Evolutionary conservation across 495 filamentous ascomycete genomes (phyloP), one percentile per base, ranked within the genome.

Genomic region (Amorphotheca resinae): DNA sequence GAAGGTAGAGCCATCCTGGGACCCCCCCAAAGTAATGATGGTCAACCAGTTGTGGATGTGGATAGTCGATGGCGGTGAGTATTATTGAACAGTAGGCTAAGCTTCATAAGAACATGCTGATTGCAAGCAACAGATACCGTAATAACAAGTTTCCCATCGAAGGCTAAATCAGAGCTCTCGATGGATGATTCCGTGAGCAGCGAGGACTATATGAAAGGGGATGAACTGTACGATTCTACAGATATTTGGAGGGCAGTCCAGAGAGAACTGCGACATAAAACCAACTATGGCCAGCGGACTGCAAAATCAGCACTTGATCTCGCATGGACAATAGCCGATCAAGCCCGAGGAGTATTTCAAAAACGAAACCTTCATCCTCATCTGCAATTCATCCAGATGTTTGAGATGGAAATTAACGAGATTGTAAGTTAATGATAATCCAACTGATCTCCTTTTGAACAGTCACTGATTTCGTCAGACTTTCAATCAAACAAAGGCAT

Each of bases 371-470:
- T 41, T 26, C 38, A 41, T 25, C 38, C 38, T 26, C 38, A 41
- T 30, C 22, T 41, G 38, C 38, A 41, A 22, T 41, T 41, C 23
- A 30, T 41, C 3, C 22, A 41, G 22, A 41, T 41, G 38, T 41
- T 41, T 17, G 38, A 41, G 17, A 41, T 41, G 38, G 38, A 41
- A 25, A 41, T 41, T 17, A 41, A 41, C 31, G 38, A 41, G 23
- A 41, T 41, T 31, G 38, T 41, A 8, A 41, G 2, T 31, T 41
- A 6, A 9, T 17, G 5, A 35, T 6, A 35, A 15, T 5, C 16
- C 6, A 6, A 30, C 33, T 12, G 16, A 6, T 12, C 8, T 14
- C 33, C 8, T 35, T 7, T 31, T 28, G 9, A 17, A 6, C 8
- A 7, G 7, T 35, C 17, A 31, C 15, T 14, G 9, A 41, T 1